These are phyloP conservation scores for Magnolia changhungtana DNA, from an alignment of 164 flowering plant genomes.

Conservation along the genomic window DNA sequence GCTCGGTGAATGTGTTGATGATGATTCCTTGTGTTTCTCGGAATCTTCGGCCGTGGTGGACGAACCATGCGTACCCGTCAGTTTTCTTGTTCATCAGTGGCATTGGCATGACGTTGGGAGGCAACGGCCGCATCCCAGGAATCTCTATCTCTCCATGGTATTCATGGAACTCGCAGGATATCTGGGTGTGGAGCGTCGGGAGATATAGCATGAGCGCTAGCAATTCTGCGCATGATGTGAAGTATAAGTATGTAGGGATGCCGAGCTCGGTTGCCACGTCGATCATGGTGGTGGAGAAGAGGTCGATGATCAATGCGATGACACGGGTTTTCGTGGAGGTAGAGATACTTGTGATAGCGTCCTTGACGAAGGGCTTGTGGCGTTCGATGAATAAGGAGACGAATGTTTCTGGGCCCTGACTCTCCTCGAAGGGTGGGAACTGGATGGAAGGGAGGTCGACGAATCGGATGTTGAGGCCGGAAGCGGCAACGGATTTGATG, in stretches of 20 bases:
- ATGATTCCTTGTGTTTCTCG: conserved; percentile 30
- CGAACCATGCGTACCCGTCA: neutral
- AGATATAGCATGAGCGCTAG: conserved; percentile 27
- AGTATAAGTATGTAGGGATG: conserved; percentile 35
- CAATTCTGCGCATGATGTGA: conserved; percentile 24
- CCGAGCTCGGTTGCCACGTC: conserved; percentile 35
- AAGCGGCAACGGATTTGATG: too few relatives aligned
- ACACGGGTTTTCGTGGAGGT: neutral
- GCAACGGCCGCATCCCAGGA: conserved; percentile 23
- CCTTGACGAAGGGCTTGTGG: conserved; percentile 12
- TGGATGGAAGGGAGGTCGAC: neutral
- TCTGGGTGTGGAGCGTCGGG: conserved; percentile 7
- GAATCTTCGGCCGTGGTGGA: conserved; percentile 11
- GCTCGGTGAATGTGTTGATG: conserved; percentile 31
- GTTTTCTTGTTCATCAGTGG: conserved; percentile 2
- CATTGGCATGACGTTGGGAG: conserved; percentile 15
- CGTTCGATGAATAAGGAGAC: conserved; percentile 8
- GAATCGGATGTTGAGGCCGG: too few relatives aligned
- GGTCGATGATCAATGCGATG: conserved; percentile 17
- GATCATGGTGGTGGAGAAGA: conserved; percentile 30
- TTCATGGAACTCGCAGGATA: conserved; percentile 13
- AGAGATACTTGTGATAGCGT: conserved; percentile 1
- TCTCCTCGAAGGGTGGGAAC: conserved; percentile 2
- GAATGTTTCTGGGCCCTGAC: neutral
- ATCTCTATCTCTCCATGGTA: conserved; percentile 2